A percentile compares a stretch with the other conserved stretches of the same genome.
Evolutionary conservation across 345 rosid genomes (phyloP).

Genomic region (Brassica juncea): DNA sequence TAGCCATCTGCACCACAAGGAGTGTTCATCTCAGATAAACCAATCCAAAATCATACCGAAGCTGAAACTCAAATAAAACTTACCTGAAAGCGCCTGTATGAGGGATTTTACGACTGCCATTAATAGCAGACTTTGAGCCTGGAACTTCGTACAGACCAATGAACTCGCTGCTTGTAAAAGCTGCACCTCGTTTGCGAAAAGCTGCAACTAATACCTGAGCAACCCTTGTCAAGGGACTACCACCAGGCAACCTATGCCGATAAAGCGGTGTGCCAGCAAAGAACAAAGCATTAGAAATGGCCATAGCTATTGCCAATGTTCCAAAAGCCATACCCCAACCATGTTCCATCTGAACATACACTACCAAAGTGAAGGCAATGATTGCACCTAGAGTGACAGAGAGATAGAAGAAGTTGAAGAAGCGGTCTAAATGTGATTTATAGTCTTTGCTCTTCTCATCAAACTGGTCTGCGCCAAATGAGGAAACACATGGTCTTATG

Average conservation of each 20-base stretch:
- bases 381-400: constrained; percentile 84
- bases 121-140: constrained; percentile 73
- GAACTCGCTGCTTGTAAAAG: constrained; percentile 68
- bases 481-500: constrained; percentile 92
- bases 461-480: constrained; percentile 97
- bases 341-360: constrained; percentile 72
- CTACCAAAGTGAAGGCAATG: constrained; percentile 83
- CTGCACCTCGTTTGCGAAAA: constrained; percentile 57
- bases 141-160: constrained; percentile 77
- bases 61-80: not conserved
- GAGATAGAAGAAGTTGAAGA: constrained; percentile 93
- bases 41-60: not conserved
- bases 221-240: constrained; percentile 89
- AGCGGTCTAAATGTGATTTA: constrained; percentile 78
- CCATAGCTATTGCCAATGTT: constrained; percentile 85
- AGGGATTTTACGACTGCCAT: constrained; percentile 76
- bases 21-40: not conserved
- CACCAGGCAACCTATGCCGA: constrained; percentile 92
- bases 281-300: constrained; percentile 71
- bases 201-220: constrained; percentile 88
- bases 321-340: constrained; percentile 96
- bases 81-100: constrained; percentile 76
- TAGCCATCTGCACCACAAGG: constrained; percentile 53
- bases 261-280: constrained; percentile 84
- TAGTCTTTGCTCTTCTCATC: constrained; percentile 74